These are phyloP conservation scores for Alternaria gaisen DNA, from an alignment of 2,329 filamentous ascomycete genomes.

Conservation along the genomic window DNA sequence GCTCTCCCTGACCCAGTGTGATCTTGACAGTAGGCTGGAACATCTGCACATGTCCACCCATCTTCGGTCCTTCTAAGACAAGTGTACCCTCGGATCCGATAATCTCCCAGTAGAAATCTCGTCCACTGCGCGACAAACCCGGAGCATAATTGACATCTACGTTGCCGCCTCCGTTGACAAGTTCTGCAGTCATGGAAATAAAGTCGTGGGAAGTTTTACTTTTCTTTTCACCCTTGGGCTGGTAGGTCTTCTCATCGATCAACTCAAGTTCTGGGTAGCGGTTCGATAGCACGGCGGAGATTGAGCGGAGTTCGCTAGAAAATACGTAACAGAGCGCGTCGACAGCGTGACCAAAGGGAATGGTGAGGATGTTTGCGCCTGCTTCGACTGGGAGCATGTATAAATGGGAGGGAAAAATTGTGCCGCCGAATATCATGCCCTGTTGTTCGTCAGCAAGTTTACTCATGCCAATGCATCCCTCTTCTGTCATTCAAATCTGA, in stretches of 20 bases:
- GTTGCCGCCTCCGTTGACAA: slow-evolving; percentile 35
- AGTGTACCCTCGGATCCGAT: slow-evolving; percentile 49
- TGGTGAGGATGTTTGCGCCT: slow-evolving; percentile 55
- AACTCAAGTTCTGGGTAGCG: slow-evolving; percentile 29
- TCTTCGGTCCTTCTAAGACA: slow-evolving; percentile 35
- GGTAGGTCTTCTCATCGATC: slow-evolving; percentile 26
- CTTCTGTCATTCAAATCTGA: background rate
- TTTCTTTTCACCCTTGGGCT: slow-evolving; percentile 22
- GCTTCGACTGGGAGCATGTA: slow-evolving; percentile 62
- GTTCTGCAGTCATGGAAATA: slow-evolving; percentile 32
- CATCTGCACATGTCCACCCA: slow-evolving; percentile 51
- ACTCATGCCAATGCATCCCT: background rate
- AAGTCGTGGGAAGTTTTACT: slow-evolving; percentile 43
- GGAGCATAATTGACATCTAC: slow-evolving; percentile 37
- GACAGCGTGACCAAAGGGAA: slow-evolving; percentile 51
- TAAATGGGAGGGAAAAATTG: slow-evolving; percentile 36
- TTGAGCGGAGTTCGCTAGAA: slow-evolving; percentile 34
- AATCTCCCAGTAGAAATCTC: slow-evolving; percentile 50
- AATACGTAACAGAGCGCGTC: slow-evolving; percentile 44
- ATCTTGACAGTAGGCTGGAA: slow-evolving; percentile 52
- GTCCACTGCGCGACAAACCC: slow-evolving; percentile 29
- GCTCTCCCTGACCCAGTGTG: slow-evolving; percentile 44
- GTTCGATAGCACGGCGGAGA: slow-evolving; percentile 41
- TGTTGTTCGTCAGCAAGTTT: slow-evolving; percentile 11
- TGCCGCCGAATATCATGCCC: slow-evolving; percentile 33